phyloP scores from a whole-genome alignment of 139 green algal species.

The Chlorella sorokiniana region DNA sequence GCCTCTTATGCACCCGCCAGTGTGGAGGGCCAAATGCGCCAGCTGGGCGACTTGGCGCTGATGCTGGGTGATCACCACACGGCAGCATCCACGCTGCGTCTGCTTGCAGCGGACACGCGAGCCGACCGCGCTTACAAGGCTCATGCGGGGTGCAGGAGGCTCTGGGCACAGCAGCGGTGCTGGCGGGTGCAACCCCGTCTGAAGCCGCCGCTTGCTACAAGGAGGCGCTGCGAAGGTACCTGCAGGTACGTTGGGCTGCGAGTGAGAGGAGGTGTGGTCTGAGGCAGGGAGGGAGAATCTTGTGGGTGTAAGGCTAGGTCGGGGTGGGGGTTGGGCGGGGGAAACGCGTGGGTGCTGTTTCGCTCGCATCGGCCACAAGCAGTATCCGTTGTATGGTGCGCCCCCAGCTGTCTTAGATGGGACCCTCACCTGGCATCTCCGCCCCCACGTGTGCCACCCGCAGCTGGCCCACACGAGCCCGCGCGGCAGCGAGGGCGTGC shows the following conservation, averaged over 20 bases:
- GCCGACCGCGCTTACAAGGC: constrained; percentile 70
- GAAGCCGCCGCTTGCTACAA: constrained; percentile 42
- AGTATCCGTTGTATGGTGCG: too few species aligned
- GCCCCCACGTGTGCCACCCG: not conserved
- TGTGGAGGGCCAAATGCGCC: constrained; percentile 80
- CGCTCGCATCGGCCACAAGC: too few species aligned
- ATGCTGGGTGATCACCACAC: constrained; percentile 85
- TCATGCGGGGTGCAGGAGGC: constrained; percentile 82
- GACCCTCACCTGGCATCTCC: not conserved
- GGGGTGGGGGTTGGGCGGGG: too few species aligned
- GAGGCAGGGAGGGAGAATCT: not conserved
- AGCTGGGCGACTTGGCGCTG: constrained; percentile 84
- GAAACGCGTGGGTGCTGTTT: too few species aligned
- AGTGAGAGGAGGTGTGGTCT: not conserved
- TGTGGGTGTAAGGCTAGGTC: too few species aligned
- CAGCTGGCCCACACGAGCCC: constrained; percentile 26
- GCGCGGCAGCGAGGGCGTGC: constrained; percentile 22
- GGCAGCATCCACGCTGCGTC: constrained; percentile 76
- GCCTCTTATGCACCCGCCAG: constrained; percentile 36
- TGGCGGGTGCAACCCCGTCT: constrained; percentile 25
- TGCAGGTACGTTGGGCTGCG: constrained; percentile 5
- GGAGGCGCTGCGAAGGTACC: constrained; percentile 56
- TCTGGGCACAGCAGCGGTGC: constrained; percentile 44
- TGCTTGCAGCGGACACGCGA: constrained; percentile 71
- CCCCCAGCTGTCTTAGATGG: too few species aligned